These are phyloP conservation scores for Mycena galopus DNA, from an alignment of 768 basidiomycete genomes.

Conservation along the genomic window DNA sequence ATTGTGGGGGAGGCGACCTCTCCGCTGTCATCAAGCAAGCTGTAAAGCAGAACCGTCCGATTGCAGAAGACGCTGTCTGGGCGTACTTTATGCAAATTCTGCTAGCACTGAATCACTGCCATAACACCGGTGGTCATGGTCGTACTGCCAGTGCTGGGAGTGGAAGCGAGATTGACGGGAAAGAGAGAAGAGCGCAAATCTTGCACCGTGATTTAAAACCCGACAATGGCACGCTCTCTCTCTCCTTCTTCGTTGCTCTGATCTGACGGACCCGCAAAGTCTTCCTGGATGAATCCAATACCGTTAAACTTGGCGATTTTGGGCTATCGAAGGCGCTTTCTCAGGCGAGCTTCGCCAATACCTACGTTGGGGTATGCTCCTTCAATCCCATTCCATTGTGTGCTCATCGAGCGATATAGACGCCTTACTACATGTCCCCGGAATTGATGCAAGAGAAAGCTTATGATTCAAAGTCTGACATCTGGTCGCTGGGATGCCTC, in stretches of 20 bases:
- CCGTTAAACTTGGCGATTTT: constrained; percentile 97
- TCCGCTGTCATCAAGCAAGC: constrained; percentile 88
- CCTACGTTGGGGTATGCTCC: constrained; percentile 91
- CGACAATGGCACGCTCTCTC: constrained; percentile 85
- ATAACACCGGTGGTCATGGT: constrained; percentile 78
- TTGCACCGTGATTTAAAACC: constrained; percentile 97
- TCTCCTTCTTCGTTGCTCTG: background rate
- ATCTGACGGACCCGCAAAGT: constrained; percentile 59
- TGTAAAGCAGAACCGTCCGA: constrained; percentile 72
- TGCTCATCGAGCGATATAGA: constrained; percentile 60
- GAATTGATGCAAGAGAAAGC: constrained; percentile 97
- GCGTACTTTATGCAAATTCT: constrained; percentile 95
- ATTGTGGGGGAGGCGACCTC: constrained; percentile 97
- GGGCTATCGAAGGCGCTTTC: constrained; percentile 94
- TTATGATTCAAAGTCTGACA: constrained; percentile 98
- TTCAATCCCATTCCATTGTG: background rate
- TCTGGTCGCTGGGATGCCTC: constrained; percentile 98
- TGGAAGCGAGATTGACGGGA: constrained; percentile 55
- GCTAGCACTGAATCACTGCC: constrained; percentile 91
- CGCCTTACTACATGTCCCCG: constrained; percentile 99
- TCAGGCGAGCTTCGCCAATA: constrained; percentile 91
- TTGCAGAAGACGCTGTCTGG: constrained; percentile 96
- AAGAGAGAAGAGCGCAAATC: constrained; percentile 76
- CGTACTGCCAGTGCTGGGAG: constrained; percentile 57
- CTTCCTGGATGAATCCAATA: constrained; percentile 86